A percentile compares a stretch with the other conserved stretches of the same genome.
phyloP scores from a whole-genome alignment of 768 basidiomycete species.

The Lactarius deliciosus region DNA sequence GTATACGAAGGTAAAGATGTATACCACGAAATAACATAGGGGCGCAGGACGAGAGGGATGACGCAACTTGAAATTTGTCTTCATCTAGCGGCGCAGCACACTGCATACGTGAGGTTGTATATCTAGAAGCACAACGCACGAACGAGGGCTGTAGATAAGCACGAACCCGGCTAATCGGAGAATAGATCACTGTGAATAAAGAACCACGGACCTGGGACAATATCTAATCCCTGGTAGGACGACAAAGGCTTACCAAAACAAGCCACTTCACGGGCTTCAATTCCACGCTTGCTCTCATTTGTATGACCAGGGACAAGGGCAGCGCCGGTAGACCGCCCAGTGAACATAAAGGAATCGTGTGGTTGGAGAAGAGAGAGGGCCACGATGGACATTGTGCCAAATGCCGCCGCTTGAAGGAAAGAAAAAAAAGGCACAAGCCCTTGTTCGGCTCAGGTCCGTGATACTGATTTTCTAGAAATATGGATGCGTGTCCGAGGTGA shows the following conservation, averaged over 20 bases:
- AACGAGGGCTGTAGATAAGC: too few relatives aligned
- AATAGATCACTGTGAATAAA: not conserved
- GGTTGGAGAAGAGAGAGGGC: not conserved
- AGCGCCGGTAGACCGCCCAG: not conserved
- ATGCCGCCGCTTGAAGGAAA: slow-evolving; percentile 6
- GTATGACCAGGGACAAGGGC: slow-evolving; percentile 16
- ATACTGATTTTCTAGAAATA: too few relatives aligned
- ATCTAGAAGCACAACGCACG: too few relatives aligned
- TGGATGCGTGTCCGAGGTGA: too few relatives aligned
- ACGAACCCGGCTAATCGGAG: slow-evolving; percentile 10
- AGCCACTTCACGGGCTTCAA: slow-evolving; percentile 8
- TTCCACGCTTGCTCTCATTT: slow-evolving; percentile 14
- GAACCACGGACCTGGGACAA: not conserved
- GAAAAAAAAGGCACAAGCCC: not conserved
- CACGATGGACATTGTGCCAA: slow-evolving; percentile 19
- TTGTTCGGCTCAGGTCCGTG: too few relatives aligned
- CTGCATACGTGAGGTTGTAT: too few relatives aligned
- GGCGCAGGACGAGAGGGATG: too few relatives aligned
- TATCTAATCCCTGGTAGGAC: not conserved
- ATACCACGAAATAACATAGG: too few relatives aligned
- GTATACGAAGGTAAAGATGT: too few relatives aligned
- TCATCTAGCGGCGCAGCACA: too few relatives aligned
- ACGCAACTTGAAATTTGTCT: too few relatives aligned
- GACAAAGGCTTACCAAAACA: not conserved
- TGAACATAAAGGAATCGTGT: too few relatives aligned